phyloP scores from a whole-genome alignment of 352 stramenopile genomes.

The Lagenidium sp. region DNA sequence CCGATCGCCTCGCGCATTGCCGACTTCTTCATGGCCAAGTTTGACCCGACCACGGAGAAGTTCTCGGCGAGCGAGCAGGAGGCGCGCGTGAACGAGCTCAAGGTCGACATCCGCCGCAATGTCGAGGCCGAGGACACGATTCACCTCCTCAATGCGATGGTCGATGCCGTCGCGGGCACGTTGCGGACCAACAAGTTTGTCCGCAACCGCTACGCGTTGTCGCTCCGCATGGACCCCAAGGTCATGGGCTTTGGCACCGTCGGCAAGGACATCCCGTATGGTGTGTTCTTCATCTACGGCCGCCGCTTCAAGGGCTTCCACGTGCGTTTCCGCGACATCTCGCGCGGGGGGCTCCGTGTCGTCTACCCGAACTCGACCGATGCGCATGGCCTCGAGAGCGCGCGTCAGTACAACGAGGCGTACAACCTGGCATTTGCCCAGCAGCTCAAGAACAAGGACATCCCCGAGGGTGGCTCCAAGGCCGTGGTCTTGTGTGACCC shows the following conservation, averaged over 20 bases:
- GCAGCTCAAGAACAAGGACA: conserved; percentile 87
- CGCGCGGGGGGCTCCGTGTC: conserved; percentile 66
- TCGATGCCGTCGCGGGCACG: conserved; percentile 62
- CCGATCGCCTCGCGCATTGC: conserved; percentile 87
- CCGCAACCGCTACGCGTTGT: conserved; percentile 71
- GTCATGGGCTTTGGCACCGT: conserved; percentile 79
- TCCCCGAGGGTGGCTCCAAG: conserved; percentile 78
- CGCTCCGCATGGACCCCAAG: conserved; percentile 64
- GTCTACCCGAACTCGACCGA: conserved; percentile 63
- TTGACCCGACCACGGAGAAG: conserved; percentile 42
- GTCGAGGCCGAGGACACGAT: conserved; percentile 68
- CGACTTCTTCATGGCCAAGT: conserved; percentile 93
- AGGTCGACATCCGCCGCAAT: conserved; percentile 70
- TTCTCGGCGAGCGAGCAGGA: conserved; percentile 38
- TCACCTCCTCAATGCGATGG: conserved; percentile 65
- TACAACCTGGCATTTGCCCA: conserved; percentile 83
- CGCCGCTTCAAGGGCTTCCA: conserved; percentile 92
- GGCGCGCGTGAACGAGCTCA: conserved; percentile 34
- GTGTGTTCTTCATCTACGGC: conserved; percentile 96
- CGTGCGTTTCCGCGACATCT: conserved; percentile 79
- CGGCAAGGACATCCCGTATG: conserved; percentile 89
- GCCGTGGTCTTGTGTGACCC: conserved; percentile 74
- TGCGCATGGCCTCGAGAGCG: conserved; percentile 50
- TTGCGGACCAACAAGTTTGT: conserved; percentile 81
- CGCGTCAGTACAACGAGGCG: conserved; percentile 73